Evolutionary conservation across 257 asterid genomes (phyloP).

Genomic region (Thymus mandschuricus): DNA sequence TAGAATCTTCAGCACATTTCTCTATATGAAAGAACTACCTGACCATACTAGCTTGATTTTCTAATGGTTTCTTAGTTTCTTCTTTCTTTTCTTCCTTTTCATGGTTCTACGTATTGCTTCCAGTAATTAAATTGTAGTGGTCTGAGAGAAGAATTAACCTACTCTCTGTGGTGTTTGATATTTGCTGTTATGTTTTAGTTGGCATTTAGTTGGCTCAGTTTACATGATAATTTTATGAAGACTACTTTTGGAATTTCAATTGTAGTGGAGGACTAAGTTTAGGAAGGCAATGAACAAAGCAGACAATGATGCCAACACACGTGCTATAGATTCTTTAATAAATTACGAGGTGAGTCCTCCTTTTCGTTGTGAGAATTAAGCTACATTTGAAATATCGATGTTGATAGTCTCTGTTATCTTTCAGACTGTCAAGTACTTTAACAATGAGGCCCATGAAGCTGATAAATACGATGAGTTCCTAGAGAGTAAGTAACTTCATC

Average conservation of each 20-base stretch:
- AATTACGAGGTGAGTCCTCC: constrained; percentile 79
- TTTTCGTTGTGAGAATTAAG: constrained; percentile 21
- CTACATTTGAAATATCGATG: constrained; percentile 20
- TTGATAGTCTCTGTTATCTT: constrained; percentile 32
- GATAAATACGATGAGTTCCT: constrained; percentile 88
- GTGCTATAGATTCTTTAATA: constrained; percentile 90
- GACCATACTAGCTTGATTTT: constrained; percentile 3
- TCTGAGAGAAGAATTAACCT: constrained; percentile 20
- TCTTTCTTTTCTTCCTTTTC: background rate
- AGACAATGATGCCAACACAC: constrained; percentile 92
- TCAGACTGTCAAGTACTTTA: constrained; percentile 98
- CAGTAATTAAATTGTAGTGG: constrained; percentile 1
- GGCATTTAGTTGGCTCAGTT: constrained; percentile 16
- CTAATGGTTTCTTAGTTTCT: background rate
- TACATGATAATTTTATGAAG: constrained; percentile 23
- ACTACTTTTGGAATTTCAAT: constrained; percentile 31
- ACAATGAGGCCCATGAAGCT: constrained; percentile 86
- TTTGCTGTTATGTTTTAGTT: background rate
- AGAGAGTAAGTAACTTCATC: constrained; percentile 61
- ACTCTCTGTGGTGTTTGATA: constrained; percentile 12
- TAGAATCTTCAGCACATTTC: constrained; percentile 18
- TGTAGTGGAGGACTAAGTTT: constrained; percentile 98
- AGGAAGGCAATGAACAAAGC: constrained; percentile 97
- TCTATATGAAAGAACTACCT: constrained; percentile 1
- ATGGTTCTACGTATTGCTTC: constrained; percentile 6